Evolutionary conservation across 192 early-diverging fungal genomes (phyloP).

Genomic region (Chytriomyces hyalinus): DNA sequence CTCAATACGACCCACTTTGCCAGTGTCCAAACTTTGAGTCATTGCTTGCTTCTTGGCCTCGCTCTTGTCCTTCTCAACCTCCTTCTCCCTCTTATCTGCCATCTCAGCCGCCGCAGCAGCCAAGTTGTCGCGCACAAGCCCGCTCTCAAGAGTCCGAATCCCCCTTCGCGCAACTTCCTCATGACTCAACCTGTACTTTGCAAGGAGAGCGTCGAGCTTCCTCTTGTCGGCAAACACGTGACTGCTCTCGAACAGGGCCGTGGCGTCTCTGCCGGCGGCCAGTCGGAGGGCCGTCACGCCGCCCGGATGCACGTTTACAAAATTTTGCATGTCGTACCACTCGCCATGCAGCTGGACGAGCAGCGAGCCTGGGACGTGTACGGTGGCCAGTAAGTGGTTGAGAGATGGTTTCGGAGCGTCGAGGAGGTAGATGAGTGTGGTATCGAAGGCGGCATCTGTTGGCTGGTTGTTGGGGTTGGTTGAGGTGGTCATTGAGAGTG

Average conservation of each 20-base stretch:
- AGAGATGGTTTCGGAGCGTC: slow-evolving; percentile 1
- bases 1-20: neutral
- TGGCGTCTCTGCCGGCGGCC: slow-evolving; percentile 19
- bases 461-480: no score
- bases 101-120: neutral
- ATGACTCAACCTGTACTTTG: neutral
- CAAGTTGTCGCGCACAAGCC: neutral
- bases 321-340: slow-evolving; percentile 10
- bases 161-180: neutral
- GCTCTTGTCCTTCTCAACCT: no score
- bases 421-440: no score
- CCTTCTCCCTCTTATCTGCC: no score
- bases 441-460: no score
- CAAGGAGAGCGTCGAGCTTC: neutral
- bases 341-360: slow-evolving; percentile 5
- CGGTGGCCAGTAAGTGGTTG: neutral
- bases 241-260: slow-evolving; percentile 26
- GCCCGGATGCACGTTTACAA: slow-evolving; percentile 5
- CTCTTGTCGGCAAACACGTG: slow-evolving; percentile 24
- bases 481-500: no score
- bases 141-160: slow-evolving; percentile 5
- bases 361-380: slow-evolving; percentile 10
- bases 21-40: neutral
- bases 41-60: no score
- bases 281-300: slow-evolving; percentile 14